Percentiles rank a stretch among this genome's conserved stretches.
Evolutionary conservation across 1,284 basidiomycete species (phyloP).

Genomic region (Testicularia cyperi): DNA sequence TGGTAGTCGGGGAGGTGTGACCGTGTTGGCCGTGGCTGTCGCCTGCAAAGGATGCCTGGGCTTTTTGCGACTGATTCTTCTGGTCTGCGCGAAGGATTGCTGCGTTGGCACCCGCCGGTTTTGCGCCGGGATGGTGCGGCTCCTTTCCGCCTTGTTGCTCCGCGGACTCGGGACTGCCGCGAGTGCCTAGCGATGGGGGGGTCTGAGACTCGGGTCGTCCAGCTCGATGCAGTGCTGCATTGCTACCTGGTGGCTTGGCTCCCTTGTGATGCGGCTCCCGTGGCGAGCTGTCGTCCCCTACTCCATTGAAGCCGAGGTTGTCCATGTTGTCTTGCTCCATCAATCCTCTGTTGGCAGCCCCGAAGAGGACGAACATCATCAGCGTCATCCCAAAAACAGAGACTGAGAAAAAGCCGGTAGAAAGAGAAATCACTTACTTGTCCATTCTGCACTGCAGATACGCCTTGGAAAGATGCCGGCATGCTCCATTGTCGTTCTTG

Average conservation of each 20-base stretch:
- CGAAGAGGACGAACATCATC: background rate
- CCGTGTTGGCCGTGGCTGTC: no score
- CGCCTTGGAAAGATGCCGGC: slow-evolving; percentile 74
- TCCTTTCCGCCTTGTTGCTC: no score
- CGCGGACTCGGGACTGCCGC: no score
- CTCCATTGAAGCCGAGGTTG: slow-evolving; percentile 51
- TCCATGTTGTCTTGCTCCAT: slow-evolving; percentile 56
- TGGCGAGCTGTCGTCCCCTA: slow-evolving; percentile 6
- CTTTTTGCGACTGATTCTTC: no score
- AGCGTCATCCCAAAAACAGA: background rate
- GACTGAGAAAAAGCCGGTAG: background rate
- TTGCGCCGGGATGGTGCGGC: no score
- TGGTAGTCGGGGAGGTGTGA: no score
- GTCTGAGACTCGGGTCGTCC: no score
- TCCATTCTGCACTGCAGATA: slow-evolving; percentile 93
- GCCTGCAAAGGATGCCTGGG: no score
- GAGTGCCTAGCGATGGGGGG: no score
- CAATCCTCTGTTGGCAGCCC: slow-evolving; percentile 23
- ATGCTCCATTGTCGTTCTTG: slow-evolving; percentile 75
- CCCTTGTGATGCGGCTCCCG: slow-evolving; percentile 2
- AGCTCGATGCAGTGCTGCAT: no score
- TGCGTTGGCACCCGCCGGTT: no score
- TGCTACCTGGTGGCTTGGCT: slow-evolving; percentile 2
- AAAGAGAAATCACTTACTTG: slow-evolving; percentile 68
- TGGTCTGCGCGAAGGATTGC: no score